phyloP scores from a whole-genome alignment of 2,329 filamentous ascomycete genomes.

The Colletotrichum graminicola region DNA sequence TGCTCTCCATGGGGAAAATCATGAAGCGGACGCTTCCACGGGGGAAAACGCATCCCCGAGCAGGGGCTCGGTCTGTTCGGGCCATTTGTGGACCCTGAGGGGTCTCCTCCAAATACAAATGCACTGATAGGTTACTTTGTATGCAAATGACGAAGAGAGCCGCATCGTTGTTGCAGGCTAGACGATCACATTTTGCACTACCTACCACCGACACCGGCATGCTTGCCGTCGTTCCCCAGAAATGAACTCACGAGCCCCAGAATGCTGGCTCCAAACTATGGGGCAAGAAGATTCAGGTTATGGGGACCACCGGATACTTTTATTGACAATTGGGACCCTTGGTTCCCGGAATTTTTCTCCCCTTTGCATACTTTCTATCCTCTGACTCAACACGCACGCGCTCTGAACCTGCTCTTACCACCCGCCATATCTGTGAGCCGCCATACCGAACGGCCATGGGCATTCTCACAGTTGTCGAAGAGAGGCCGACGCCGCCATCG shows the following conservation, averaged over 20 bases:
- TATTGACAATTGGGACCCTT: not conserved
- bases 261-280: conserved; percentile 1
- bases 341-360: not conserved
- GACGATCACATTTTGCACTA: not conserved
- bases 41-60: conserved; percentile 5
- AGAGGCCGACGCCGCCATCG: conserved; percentile 52
- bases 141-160: conserved; percentile 4
- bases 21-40: conserved; percentile 2
- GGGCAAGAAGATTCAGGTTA: conserved; percentile 14
- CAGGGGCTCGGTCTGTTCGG: not conserved
- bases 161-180: not conserved
- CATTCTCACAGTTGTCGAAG: conserved; percentile 51
- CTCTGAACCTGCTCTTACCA: not conserved
- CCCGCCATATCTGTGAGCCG: not conserved
- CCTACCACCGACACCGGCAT: not conserved
- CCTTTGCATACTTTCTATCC: not conserved
- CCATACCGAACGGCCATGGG: conserved; percentile 42
- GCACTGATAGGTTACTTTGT: not conserved
- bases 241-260: not conserved
- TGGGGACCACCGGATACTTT: conserved; percentile 7
- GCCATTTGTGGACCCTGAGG: not conserved
- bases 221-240: not conserved
- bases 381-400: not conserved
- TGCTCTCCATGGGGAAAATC: conserved; percentile 11
- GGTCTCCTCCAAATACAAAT: not conserved